A percentile compares a stretch with the other conserved stretches of the same genome.
phyloP scores from a whole-genome alignment of 805 yeast genomes.

The Metschnikowia sp. region DNA sequence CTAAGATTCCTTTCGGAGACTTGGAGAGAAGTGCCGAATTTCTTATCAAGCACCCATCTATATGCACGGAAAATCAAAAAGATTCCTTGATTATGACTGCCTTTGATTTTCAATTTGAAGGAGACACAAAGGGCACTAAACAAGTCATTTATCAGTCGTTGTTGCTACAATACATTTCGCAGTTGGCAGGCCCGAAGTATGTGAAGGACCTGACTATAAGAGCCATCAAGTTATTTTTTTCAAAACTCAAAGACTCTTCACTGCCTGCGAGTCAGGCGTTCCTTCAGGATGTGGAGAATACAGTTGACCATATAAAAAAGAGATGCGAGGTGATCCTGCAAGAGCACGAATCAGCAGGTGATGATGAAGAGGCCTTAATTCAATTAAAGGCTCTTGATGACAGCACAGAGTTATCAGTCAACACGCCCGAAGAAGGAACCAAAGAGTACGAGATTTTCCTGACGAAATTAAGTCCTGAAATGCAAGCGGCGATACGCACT shows the following conservation, averaged over 20 bases:
- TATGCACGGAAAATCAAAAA: conserved; percentile 79
- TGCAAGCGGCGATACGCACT: conserved; percentile 76
- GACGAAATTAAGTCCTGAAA: conserved; percentile 49
- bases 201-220: conserved; percentile 30
- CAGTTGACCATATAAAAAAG: conserved; percentile 67
- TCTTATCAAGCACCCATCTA: conserved; percentile 57
- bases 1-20: conserved; percentile 50
- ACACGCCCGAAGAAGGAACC: conserved; percentile 58
- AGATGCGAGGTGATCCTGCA: conserved; percentile 68
- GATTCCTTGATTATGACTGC: conserved; percentile 93
- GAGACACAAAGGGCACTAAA: conserved; percentile 50
- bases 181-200: conserved; percentile 35
- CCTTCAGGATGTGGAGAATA: conserved; percentile 66
- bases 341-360: conserved; percentile 40
- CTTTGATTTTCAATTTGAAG: conserved; percentile 74
- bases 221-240: conserved; percentile 63
- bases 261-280: conserved; percentile 70
- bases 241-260: conserved; percentile 49
- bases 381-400: conserved; percentile 90
- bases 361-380: conserved; percentile 68
- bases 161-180: conserved; percentile 67
- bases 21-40: conserved; percentile 49
- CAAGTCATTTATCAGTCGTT: conserved; percentile 78
- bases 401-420: conserved; percentile 66
- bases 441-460: conserved; percentile 55